These are phyloP conservation scores for Phytophthora hibernalis DNA, from an alignment of 352 stramenopile genomes.

Conservation along the genomic window DNA sequence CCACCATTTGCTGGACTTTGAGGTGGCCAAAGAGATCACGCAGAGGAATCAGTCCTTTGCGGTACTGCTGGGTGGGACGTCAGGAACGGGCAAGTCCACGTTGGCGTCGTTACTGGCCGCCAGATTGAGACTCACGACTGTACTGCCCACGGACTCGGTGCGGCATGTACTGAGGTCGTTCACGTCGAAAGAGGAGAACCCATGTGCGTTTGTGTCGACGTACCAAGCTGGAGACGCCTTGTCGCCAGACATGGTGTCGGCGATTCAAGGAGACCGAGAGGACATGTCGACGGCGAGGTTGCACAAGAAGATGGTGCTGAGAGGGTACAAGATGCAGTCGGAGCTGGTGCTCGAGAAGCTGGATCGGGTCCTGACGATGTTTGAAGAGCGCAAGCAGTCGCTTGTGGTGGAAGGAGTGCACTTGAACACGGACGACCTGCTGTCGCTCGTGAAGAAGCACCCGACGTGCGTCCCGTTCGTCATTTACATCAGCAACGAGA, in stretches of 20 bases:
- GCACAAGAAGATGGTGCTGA: constrained; percentile 84
- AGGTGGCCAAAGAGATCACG: constrained; percentile 88
- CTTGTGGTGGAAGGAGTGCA: constrained; percentile 90
- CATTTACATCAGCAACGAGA: constrained; percentile 92
- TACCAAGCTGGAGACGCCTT: constrained; percentile 89
- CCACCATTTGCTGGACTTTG: constrained; percentile 85
- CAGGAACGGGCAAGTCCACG: constrained; percentile 87
- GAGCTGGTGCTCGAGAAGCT: constrained; percentile 86
- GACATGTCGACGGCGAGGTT: constrained; percentile 77
- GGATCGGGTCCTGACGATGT: constrained; percentile 86
- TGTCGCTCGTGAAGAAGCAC: constrained; percentile 79
- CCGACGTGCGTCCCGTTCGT: constrained; percentile 88
- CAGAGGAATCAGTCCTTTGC: constrained; percentile 88
- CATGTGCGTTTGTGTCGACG: constrained; percentile 86
- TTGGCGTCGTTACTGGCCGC: constrained; percentile 81
- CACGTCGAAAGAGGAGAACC: constrained; percentile 82
- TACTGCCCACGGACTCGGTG: constrained; percentile 87
- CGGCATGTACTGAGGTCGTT: constrained; percentile 84
- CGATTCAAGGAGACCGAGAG: constrained; percentile 43
- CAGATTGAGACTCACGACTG: constrained; percentile 81
- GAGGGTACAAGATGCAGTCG: constrained; percentile 86
- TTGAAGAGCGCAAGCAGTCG: constrained; percentile 81
- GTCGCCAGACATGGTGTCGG: constrained; percentile 53
- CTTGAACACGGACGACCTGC: constrained; percentile 84
- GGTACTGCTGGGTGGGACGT: constrained; percentile 87